Evolutionary conservation across 169 alveolate genomes (phyloP).

Genomic region (Toxoplasma gondii): DNA sequence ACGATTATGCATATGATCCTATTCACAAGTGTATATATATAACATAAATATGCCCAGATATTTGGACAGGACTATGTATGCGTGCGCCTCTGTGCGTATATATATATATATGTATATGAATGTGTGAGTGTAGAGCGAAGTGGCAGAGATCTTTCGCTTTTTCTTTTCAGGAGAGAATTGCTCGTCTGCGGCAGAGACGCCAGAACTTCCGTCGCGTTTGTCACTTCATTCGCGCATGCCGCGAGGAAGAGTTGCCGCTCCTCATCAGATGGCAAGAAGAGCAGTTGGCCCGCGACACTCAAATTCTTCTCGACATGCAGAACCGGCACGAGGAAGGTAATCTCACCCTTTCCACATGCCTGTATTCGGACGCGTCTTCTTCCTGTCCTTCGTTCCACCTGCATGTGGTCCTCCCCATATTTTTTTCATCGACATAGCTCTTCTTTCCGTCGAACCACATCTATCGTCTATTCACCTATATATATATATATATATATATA

Average conservation of each 20-base stretch:
- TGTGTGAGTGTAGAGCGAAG: neutral
- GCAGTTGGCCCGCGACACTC: slow-evolving; percentile 47
- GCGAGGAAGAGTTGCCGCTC: slow-evolving; percentile 82
- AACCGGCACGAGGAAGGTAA: slow-evolving; percentile 66
- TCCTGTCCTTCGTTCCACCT: too few relatives aligned
- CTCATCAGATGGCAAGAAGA: slow-evolving; percentile 40
- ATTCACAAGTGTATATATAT: too few relatives aligned
- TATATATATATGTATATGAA: neutral
- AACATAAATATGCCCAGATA: too few relatives aligned
- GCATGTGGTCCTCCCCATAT: too few relatives aligned
- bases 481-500: neutral
- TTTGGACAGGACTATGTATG: too few relatives aligned
- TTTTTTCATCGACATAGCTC: too few relatives aligned
- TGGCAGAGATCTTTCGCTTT: neutral
- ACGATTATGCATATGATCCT: too few relatives aligned
- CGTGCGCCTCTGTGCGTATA: too few relatives aligned
- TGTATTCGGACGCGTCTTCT: neutral
- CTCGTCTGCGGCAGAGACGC: slow-evolving; percentile 82
- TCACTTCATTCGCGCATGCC: slow-evolving; percentile 86
- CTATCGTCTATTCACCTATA: neutral
- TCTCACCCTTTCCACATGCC: neutral
- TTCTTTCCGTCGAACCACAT: neutral
- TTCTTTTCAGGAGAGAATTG: slow-evolving; percentile 81
- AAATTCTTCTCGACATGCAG: slow-evolving; percentile 57
- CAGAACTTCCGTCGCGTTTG: slow-evolving; percentile 85